phyloP scores from a whole-genome alignment of 164 flowering plant species.

The Echeveria elegans region DNA sequence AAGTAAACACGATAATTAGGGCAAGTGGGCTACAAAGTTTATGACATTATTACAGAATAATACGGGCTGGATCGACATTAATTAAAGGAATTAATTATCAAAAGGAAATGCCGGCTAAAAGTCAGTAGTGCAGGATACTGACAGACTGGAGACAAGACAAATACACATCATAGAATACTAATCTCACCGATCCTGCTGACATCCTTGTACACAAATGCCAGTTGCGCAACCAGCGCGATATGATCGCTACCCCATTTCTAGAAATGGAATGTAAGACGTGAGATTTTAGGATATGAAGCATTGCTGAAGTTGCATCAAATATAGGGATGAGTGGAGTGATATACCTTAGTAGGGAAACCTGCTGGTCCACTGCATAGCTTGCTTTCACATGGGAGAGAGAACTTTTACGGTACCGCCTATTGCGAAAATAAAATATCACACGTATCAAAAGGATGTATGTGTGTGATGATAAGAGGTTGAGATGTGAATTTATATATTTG shows the following conservation, averaged over 20 bases:
- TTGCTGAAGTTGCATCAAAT: too few species aligned
- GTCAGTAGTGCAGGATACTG: too few species aligned
- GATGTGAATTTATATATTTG: too few species aligned
- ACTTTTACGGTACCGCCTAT: slow-evolving; percentile 80
- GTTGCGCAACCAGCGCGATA: slow-evolving; percentile 52
- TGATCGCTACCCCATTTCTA: slow-evolving; percentile 81
- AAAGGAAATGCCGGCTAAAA: too few species aligned
- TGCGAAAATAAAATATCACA: slow-evolving; percentile 26
- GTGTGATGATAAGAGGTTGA: too few species aligned
- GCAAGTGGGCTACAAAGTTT: neutral
- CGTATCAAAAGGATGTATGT: too few species aligned
- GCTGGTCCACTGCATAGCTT: slow-evolving; percentile 62
- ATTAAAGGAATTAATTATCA: too few species aligned
- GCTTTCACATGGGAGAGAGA: slow-evolving; percentile 79
- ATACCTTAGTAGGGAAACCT: slow-evolving; percentile 92
- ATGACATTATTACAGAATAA: too few species aligned
- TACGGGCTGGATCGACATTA: too few species aligned
- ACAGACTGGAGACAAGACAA: too few species aligned
- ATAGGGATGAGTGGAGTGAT: too few species aligned
- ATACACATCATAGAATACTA: neutral
- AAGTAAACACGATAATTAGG: neutral
- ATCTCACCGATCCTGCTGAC: neutral
- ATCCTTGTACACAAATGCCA: slow-evolving; percentile 31
- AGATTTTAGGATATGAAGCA: too few species aligned
- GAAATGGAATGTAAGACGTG: neutral